Conservation (phyloP, 345 rosid species). For the Erodium maritimum region DNA sequence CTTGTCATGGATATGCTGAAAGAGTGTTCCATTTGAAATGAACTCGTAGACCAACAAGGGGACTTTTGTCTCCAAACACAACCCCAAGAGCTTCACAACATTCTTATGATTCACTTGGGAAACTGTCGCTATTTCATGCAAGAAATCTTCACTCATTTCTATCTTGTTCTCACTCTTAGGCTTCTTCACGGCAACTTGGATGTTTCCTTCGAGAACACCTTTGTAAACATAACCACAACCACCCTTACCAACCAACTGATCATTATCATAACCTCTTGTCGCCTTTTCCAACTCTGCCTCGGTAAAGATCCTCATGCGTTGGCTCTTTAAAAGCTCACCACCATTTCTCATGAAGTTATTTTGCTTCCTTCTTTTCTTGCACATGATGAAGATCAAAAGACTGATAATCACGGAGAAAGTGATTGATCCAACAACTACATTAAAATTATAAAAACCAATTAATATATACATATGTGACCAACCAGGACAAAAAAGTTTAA, state of each 20-base stretch:
- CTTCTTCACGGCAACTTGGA: conserved; percentile 1
- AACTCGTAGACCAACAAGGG: conserved; percentile 22
- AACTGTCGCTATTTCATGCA: conserved; percentile 11
- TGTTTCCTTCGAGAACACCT: conserved; percentile 12
- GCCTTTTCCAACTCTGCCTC: conserved; percentile 20
- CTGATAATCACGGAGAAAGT: neutral
- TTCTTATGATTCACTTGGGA: conserved; percentile 25
- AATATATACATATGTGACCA: too few species aligned
- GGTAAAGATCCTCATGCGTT: conserved; percentile 17
- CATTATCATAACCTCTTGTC: conserved; percentile 12
- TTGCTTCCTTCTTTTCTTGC: conserved; percentile 6
- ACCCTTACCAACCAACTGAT: conserved; percentile 14
- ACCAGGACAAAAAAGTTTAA: too few species aligned
- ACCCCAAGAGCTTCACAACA: conserved; percentile 22
- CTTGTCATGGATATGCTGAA: conserved; percentile 12
- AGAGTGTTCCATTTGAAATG: conserved; percentile 20
- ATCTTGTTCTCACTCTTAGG: neutral
- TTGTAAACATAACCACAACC: conserved; percentile 22
- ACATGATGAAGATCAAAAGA: conserved; percentile 2
- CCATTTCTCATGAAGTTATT: conserved; percentile 17
- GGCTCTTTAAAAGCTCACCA: conserved; percentile 15
- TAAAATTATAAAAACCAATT: too few species aligned
- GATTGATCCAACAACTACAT: conserved; percentile 9
- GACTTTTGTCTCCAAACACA: conserved; percentile 23
- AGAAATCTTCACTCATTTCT: neutral